Base-by-base conservation (phyloP, 192 early-diverging fungal genomes). In the Funneliformis geosporum region DNA sequence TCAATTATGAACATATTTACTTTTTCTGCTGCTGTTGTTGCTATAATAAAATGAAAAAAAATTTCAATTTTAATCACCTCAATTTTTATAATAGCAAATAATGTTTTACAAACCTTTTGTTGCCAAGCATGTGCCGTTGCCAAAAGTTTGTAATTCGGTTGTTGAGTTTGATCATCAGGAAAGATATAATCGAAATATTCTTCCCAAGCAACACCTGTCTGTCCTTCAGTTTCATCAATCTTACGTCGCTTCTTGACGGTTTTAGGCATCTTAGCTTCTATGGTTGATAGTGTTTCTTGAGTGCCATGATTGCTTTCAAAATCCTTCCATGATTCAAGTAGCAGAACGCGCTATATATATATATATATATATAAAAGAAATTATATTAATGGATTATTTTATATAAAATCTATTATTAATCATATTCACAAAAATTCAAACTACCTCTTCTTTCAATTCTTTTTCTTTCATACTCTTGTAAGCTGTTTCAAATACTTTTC, bases 181-280 rank as follows among this genome's bases (percentile, higher is more conserved):
- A 98, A 99, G 68, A 99, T 93, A 83, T 99, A 99, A 80, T 99
- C 97, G 88, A 94, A 96, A 90, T 97, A 99, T 89, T 99, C 98
- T 83, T 99, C 98, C 92, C 93, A 90, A 28, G 93, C 89, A 40
- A 86, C 87, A 66, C 87, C 87, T 28, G 80, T 88, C 25, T 86
- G 88, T 25, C 86, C 87, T 23, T 86, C 81, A 76, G 88, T 85
- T 61, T 90, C 91, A 27, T 88, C 87, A 12, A 93, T 84, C 75
- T 88, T 84, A 79, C 97, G 88, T 76, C 96, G 89, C 83, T 93
- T 94, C 84, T 97, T 97, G 84, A 99, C 96, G 62, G 94, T 89
- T 71, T 92, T 91, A 47, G 98, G 98, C 92, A 96, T 91, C 79
- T 91, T 90, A 21, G 79, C 83, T 85, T 94, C 87, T 1, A 97